Evolutionary conservation across 371 early-diverging fungal species (phyloP), one percentile per base, ranked within the genome.

Genomic region (Mucor irregularis): DNA sequence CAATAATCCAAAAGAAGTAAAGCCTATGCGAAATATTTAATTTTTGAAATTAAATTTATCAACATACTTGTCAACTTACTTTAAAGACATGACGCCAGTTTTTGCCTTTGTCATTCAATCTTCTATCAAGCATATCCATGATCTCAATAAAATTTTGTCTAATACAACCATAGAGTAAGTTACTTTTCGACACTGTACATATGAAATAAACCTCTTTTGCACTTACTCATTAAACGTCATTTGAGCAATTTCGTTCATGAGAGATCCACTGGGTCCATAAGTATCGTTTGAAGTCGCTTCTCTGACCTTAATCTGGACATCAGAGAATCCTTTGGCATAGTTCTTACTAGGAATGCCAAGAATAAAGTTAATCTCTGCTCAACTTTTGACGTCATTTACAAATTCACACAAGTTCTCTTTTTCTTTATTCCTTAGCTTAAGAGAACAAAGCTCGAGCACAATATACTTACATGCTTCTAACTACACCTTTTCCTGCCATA

Each of bases 11-110:
- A 56, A 19, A 87, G 53, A 2, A 78, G 71, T 26, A 87, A 61
- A 4, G 83, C 74, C 82, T 78, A 60, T 26, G n/a, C 19, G n/a
- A 31, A 29, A 28, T 11, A 22, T 42, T 24, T 21, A 22, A 5
- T 35, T 14, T 35, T 5, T 35, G 10, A 10, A 42, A 24, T n/a
- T n/a, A n/a, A n/a, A n/a, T n/a, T n/a, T n/a, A n/a, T n/a, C n/a
- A n/a, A n/a, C n/a, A 25, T 29, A 37, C n/a, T n/a, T n/a, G n/a
- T n/a, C n/a, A 21, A 31, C 43, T 62, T 76, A 88, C 95, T 85
- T 98, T 98, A 74, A 90, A 96, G 16, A 98, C 97, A 71, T 98
- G 99, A 42, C 97, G 81, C 99, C 99, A 98, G 79, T 96, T 90
- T 76, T 94, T 95, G 14, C 99, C 99, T 58, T 90, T 87, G 73